Evolutionary conservation across 1,139 yeast species (phyloP).

Genomic region (Nakaseomyces bracarensis): DNA sequence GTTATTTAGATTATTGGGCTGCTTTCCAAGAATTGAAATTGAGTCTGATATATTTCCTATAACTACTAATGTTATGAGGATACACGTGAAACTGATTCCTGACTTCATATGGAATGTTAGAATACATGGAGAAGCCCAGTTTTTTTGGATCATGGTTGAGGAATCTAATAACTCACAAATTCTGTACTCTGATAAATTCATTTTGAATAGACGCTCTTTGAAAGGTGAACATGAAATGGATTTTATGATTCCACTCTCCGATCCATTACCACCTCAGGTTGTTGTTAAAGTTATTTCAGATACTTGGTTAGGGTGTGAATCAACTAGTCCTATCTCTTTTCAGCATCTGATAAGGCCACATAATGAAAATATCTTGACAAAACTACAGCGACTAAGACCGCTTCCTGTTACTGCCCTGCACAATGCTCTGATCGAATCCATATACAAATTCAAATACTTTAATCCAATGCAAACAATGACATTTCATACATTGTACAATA

Average conservation of each 20-base stretch:
- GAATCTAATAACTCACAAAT: slow-evolving; percentile 69
- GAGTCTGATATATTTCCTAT: slow-evolving; percentile 87
- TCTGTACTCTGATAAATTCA: slow-evolving; percentile 74
- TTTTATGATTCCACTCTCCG: slow-evolving; percentile 84
- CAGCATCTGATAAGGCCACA: slow-evolving; percentile 85
- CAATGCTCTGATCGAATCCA: slow-evolving; percentile 53
- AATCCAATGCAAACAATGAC: slow-evolving; percentile 99
- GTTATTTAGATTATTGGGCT: slow-evolving; percentile 51
- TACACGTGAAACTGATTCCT: slow-evolving; percentile 61
- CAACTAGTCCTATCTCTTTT: slow-evolving; percentile 71
- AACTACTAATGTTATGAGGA: slow-evolving; percentile 75
- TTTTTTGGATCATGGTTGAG: slow-evolving; percentile 89
- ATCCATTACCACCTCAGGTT: slow-evolving; percentile 83
- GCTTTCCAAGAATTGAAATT: slow-evolving; percentile 66
- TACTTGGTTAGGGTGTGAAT: slow-evolving; percentile 82
- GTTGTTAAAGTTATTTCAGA: slow-evolving; percentile 75
- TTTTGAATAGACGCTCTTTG: slow-evolving; percentile 53
- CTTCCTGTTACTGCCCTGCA: slow-evolving; percentile 77
- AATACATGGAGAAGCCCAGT: slow-evolving; percentile 75
- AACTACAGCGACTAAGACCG: slow-evolving; percentile 72
- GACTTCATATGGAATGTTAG: slow-evolving; percentile 80
- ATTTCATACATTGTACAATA: slow-evolving; percentile 79
- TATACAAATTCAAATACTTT: slow-evolving; percentile 79
- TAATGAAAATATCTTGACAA: slow-evolving; percentile 78
- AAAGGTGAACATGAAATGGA: slow-evolving; percentile 64